Conservation (phyloP, 768 basidiomycete species). For the Phylloporus sp. region DNA sequence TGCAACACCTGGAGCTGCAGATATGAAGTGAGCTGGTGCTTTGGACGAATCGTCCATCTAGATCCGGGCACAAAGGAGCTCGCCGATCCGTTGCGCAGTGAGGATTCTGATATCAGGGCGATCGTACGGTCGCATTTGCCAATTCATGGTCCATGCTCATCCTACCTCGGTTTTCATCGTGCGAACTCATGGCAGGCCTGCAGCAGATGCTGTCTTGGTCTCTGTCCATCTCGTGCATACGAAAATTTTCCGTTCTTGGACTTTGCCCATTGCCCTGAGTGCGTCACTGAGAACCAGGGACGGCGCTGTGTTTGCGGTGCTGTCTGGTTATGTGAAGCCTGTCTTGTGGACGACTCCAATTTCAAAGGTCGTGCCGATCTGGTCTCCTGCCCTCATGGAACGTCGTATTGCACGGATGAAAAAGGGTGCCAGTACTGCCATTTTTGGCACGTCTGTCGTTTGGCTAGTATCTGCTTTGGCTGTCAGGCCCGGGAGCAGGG, state of each 20-base stretch:
- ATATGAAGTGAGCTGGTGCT: background rate
- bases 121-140: background rate
- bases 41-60: background rate
- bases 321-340: background rate
- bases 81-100: too few species aligned
- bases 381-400: background rate
- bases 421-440: background rate
- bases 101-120: background rate
- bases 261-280: slow-evolving; percentile 1
- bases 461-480: background rate
- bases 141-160: background rate
- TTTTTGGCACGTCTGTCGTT: background rate
- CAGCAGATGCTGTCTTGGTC: too few species aligned
- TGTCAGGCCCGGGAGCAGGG: background rate
- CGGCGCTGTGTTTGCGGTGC: background rate
- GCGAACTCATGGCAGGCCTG: background rate
- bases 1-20: slow-evolving; percentile 1
- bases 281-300: background rate
- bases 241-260: too few species aligned
- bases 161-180: background rate
- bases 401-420: background rate
- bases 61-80: background rate
- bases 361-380: too few species aligned
- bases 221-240: background rate
- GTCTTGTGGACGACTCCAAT: background rate